These are phyloP conservation scores for Cydonia oblonga DNA, from an alignment of 331 rosid species.

Conservation along the genomic window DNA sequence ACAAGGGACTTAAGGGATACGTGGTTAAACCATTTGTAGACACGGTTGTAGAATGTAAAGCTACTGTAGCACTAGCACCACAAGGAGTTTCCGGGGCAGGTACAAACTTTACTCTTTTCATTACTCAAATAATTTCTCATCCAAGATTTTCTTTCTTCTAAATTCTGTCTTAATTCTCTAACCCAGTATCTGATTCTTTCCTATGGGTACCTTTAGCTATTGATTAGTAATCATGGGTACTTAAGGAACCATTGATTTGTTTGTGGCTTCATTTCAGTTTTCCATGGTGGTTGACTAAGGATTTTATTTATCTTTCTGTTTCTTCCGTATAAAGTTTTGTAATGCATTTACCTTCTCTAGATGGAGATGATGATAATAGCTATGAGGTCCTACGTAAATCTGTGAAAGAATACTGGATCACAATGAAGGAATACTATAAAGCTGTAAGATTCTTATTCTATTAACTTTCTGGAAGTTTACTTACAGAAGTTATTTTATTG, in stretches of 20 bases:
- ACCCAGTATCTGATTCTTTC: neutral
- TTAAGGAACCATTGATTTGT: no score
- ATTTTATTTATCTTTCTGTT: neutral
- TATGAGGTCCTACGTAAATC: slow-evolving; percentile 19
- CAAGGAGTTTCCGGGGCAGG: slow-evolving; percentile 16
- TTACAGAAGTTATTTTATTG: neutral
- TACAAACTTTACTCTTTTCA: neutral
- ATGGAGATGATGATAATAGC: slow-evolving; percentile 23
- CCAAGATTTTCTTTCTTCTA: neutral
- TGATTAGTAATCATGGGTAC: neutral
- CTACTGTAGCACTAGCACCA: neutral
- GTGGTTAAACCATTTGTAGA: slow-evolving; percentile 9
- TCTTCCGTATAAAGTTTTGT: neutral
- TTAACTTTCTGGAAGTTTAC: neutral
- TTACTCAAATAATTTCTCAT: neutral
- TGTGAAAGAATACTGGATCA: slow-evolving; percentile 28
- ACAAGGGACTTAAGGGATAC: neutral
- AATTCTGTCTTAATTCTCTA: neutral
- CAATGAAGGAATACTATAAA: slow-evolving; percentile 30
- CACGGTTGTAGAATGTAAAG: neutral
- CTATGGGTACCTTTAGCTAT: neutral
- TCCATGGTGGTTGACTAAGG: neutral
- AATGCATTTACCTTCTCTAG: slow-evolving; percentile 1
- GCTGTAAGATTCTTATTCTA: slow-evolving; percentile 22
- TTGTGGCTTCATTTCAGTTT: neutral